Conservation (phyloP, 176 grass and related monocot genomes). For the Triticum urartu region DNA sequence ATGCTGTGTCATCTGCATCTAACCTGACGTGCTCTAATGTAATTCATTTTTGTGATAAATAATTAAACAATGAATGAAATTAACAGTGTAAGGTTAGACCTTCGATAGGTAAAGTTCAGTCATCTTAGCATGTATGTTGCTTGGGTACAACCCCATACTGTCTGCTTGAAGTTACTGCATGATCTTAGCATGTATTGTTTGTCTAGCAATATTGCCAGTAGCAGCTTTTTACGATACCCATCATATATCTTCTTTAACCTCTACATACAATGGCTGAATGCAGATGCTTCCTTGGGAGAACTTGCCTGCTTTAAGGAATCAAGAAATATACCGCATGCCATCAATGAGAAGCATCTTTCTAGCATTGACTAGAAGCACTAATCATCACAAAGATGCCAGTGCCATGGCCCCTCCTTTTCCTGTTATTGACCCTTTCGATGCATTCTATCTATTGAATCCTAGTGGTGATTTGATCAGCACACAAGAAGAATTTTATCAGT, state of each 20-base stretch:
- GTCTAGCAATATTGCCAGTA: constrained; percentile 20
- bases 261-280: constrained; percentile 28
- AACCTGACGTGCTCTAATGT: not conserved
- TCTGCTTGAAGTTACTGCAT: not conserved
- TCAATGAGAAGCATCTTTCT: constrained; percentile 56
- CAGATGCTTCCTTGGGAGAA: constrained; percentile 98
- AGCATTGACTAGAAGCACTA: constrained; percentile 48
- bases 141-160: not conserved
- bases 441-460: constrained; percentile 79
- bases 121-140: constrained; percentile 6
- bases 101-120: constrained; percentile 1
- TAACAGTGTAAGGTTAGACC: not conserved
- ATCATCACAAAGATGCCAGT: constrained; percentile 25
- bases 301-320: constrained; percentile 68
- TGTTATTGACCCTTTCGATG: constrained; percentile 56
- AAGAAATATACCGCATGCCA: constrained; percentile 89
- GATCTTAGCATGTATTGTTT: not conserved
- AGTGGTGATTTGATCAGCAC: constrained; percentile 60
- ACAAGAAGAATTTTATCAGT: constrained; percentile 52
- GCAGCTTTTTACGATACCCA: not conserved
- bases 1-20: not conserved
- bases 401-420: constrained; percentile 44
- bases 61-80: not conserved
- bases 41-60: constrained; percentile 13
- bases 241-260: constrained; percentile 25